These are phyloP conservation scores for Ascoidea asiatica DNA, from an alignment of 805 yeast genomes.

Conservation along the genomic window DNA sequence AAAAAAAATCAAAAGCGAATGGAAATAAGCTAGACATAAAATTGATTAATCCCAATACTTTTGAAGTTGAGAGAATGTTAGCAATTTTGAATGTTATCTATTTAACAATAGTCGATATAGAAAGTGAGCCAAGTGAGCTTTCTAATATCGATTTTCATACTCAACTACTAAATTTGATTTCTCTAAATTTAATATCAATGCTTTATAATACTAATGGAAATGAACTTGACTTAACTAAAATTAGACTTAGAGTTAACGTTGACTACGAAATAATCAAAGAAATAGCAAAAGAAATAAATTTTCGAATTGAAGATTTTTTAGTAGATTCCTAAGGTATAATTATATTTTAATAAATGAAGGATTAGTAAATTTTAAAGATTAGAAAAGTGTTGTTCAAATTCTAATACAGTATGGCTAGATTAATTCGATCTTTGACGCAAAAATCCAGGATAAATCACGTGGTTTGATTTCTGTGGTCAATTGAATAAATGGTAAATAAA, in stretches of 20 bases:
- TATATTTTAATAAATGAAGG: too few relatives aligned
- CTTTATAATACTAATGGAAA: constrained; percentile 23
- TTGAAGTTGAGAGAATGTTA: constrained; percentile 29
- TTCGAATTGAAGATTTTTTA: constrained; percentile 6
- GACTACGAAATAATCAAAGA: constrained; percentile 6
- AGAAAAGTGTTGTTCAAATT: too few relatives aligned
- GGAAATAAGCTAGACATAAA: constrained; percentile 19
- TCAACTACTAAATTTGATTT: constrained; percentile 28
- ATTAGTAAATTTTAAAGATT: too few relatives aligned
- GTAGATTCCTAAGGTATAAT: too few relatives aligned
- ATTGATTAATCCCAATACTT: constrained; percentile 24
- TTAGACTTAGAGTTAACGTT: constrained; percentile 7
- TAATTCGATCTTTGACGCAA: too few relatives aligned
- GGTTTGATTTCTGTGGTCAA: too few relatives aligned
- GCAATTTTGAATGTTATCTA: constrained; percentile 31
- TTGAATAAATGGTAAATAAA: too few relatives aligned
- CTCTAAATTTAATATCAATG: constrained; percentile 24
- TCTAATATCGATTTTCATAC: constrained; percentile 24
- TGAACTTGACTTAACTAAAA: constrained; percentile 4
- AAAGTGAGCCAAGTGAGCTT: constrained; percentile 11
- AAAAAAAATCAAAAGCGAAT: constrained; percentile 1
- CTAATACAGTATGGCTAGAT: too few relatives aligned
- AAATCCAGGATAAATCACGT: too few relatives aligned
- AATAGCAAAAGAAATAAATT: constrained; percentile 6
- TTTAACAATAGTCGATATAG: constrained; percentile 20